Conservation (phyloP, 495 filamentous ascomycete species). For the Xylaria telfairii region DNA sequence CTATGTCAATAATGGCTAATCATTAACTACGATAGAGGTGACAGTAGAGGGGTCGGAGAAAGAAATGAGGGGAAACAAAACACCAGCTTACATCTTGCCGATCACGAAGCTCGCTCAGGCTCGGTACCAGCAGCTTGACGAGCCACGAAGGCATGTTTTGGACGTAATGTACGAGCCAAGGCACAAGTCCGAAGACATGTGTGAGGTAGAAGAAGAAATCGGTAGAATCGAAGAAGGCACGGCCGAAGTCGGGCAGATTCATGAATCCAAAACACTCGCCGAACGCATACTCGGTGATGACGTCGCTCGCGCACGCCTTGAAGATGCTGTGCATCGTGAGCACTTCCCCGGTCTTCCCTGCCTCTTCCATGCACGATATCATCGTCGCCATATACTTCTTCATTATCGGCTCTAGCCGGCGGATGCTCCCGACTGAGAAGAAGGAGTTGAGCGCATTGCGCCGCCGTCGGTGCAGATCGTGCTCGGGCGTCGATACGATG, state of each 20-base stretch:
- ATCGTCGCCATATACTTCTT: not conserved
- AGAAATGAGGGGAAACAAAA: too few relatives aligned
- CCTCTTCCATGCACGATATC: not conserved
- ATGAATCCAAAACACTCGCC: slow-evolving; percentile 32
- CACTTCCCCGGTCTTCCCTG: not conserved
- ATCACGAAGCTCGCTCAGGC: too few relatives aligned
- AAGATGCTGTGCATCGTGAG: slow-evolving; percentile 45
- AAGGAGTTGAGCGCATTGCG: not conserved
- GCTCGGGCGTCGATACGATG: not conserved
- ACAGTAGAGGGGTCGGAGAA: too few relatives aligned
- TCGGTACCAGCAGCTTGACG: not conserved
- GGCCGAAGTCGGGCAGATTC: not conserved
- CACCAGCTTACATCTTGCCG: too few relatives aligned
- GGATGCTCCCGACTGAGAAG: not conserved
- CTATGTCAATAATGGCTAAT: too few relatives aligned
- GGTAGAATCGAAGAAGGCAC: not conserved
- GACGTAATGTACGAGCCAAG: not conserved
- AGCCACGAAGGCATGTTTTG: not conserved
- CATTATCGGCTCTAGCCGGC: not conserved
- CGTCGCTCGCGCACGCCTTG: slow-evolving; percentile 50
- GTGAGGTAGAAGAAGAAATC: not conserved
- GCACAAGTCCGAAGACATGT: not conserved
- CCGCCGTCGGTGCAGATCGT: not conserved
- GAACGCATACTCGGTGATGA: slow-evolving; percentile 52
- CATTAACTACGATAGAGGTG: not conserved